A percentile compares a stretch with the other conserved stretches of the same genome.
Conservation (phyloP, 208 protist species). For the Wallacemonas sp. region DNA sequence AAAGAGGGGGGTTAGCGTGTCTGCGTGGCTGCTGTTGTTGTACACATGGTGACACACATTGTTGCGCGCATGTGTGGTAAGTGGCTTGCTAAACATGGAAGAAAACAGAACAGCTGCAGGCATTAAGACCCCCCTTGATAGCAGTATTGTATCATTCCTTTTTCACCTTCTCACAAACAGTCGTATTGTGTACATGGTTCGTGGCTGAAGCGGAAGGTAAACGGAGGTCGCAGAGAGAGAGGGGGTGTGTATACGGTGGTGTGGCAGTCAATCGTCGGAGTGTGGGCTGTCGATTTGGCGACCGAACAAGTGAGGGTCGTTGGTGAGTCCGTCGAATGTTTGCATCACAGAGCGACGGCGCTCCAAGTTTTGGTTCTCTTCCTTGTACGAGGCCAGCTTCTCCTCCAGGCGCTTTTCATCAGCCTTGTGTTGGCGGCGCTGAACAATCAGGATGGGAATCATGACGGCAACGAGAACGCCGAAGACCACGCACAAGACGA, state of each 20-base stretch:
- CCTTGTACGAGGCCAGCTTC: not conserved
- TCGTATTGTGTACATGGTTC: too few relatives aligned
- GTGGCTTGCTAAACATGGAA: too few relatives aligned
- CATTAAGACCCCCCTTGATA: too few relatives aligned
- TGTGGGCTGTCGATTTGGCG: not conserved
- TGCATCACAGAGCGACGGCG: not conserved
- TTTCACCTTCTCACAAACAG: too few relatives aligned
- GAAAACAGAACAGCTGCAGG: too few relatives aligned
- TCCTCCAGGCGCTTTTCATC: not conserved
- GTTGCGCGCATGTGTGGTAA: too few relatives aligned
- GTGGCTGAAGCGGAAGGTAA: not conserved
- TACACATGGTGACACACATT: too few relatives aligned
- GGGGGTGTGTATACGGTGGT: not conserved
- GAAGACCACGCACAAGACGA: slow-evolving; percentile 7
- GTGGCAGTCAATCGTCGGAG: not conserved
- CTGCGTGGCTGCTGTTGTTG: too few relatives aligned
- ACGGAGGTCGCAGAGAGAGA: not conserved
- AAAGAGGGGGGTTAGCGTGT: too few relatives aligned
- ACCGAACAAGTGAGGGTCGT: slow-evolving; percentile 11
- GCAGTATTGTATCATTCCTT: too few relatives aligned
- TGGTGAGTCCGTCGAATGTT: not conserved
- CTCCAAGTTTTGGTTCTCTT: not conserved
- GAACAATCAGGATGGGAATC: slow-evolving; percentile 9
- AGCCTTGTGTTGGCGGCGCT: slow-evolving; percentile 5
- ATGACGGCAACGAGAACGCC: not conserved